These are phyloP conservation scores for Suillus clintonianus DNA, from an alignment of 768 basidiomycete species.

Conservation along the genomic window DNA sequence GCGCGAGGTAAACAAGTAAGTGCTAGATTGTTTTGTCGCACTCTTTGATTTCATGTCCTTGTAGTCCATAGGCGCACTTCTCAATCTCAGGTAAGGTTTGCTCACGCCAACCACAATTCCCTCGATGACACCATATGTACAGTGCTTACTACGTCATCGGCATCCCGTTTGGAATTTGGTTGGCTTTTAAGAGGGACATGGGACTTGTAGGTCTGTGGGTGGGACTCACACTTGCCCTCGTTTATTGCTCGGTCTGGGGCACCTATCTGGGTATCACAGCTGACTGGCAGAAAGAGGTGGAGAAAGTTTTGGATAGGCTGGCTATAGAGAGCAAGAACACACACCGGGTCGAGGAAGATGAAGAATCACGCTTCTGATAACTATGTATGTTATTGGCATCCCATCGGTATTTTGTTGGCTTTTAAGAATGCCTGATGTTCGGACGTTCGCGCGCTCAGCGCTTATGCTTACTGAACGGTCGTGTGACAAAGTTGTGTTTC, in stretches of 20 bases:
- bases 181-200: conserved; percentile 62
- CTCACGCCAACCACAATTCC: not conserved
- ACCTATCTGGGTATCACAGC: conserved; percentile 54
- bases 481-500: not conserved
- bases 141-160: conserved; percentile 82
- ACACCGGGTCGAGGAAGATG: not conserved
- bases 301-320: conserved; percentile 36
- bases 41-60: not conserved
- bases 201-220: conserved; percentile 82
- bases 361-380: not conserved
- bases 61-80: conserved; percentile 70
- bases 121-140: not conserved
- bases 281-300: conserved; percentile 68
- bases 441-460: not conserved
- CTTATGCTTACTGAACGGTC: not conserved
- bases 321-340: conserved; percentile 41
- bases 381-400: too few relatives aligned
- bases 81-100: conserved; percentile 27
- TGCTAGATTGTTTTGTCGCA: not conserved
- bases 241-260: conserved; percentile 63
- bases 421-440: not conserved
- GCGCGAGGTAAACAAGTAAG: conserved; percentile 76
- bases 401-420: too few relatives aligned
- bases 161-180: conserved; percentile 80
- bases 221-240: conserved; percentile 70